These are phyloP conservation scores for Sporisorium scitamineum DNA, from an alignment of 1,284 basidiomycete genomes.

Conservation along the genomic window DNA sequence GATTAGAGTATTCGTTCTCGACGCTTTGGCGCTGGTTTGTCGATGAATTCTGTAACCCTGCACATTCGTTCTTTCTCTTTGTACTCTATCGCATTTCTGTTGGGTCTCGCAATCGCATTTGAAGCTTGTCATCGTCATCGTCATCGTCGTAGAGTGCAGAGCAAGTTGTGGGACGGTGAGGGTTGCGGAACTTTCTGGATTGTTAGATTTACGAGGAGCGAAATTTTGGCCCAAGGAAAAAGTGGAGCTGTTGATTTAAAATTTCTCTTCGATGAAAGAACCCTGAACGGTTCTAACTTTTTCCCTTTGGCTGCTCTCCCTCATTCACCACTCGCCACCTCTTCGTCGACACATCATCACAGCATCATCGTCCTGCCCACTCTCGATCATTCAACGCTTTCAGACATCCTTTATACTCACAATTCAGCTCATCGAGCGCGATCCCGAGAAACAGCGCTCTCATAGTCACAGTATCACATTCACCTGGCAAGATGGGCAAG, in stretches of 20 bases:
- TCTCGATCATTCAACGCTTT: no score
- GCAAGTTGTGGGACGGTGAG: not conserved
- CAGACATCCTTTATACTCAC: no score
- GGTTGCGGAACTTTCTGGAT: not conserved
- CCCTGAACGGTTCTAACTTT: not conserved
- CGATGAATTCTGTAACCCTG: not conserved
- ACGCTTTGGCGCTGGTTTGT: conserved; percentile 25
- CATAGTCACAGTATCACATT: not conserved
- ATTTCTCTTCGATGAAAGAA: conserved; percentile 1
- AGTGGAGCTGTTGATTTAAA: conserved; percentile 14
- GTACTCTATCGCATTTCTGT: conserved; percentile 1
- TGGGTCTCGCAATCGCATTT: not conserved
- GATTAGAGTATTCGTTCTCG: conserved; percentile 16
- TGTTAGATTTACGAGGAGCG: not conserved
- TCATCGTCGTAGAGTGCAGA: not conserved
- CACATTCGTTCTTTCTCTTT: not conserved
- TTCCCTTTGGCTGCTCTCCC: not conserved
- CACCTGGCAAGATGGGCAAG: conserved; percentile 75
- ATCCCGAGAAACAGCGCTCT: no score
- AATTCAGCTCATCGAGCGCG: no score
- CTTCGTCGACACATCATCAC: not conserved
- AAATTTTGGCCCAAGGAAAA: not conserved
- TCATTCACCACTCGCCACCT: not conserved
- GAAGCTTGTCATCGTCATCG: not conserved
- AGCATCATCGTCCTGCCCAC: not conserved